Evolutionary conservation across 208 protist genomes (phyloP).

Genomic region (Vickermania spadyakhi): DNA sequence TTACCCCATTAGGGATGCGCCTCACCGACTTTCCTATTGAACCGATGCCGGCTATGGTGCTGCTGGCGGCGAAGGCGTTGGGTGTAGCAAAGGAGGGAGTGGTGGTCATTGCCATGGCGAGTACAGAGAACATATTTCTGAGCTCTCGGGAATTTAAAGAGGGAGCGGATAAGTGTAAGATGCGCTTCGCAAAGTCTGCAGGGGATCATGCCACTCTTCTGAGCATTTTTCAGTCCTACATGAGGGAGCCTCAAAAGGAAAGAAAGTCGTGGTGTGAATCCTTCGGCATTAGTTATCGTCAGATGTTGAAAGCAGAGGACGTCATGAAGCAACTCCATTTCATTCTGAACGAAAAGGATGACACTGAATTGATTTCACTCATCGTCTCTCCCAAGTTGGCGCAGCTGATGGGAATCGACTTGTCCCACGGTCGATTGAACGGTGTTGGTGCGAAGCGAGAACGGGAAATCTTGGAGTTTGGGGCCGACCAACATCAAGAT

Average conservation of each 20-base stretch:
- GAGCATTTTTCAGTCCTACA: slow-evolving; percentile 72
- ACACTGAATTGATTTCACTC: slow-evolving; percentile 30
- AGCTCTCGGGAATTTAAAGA: slow-evolving; percentile 65
- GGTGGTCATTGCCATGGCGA: slow-evolving; percentile 92
- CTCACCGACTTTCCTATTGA: slow-evolving; percentile 98
- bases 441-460: slow-evolving; percentile 2
- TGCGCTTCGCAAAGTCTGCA: slow-evolving; percentile 56
- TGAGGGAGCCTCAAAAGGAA: slow-evolving; percentile 47
- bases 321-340: slow-evolving; percentile 62
- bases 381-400: slow-evolving; percentile 17
- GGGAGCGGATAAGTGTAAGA: slow-evolving; percentile 60
- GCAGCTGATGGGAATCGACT: not conserved
- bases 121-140: slow-evolving; percentile 77
- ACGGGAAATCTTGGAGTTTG: slow-evolving; percentile 7
- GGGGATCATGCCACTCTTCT: slow-evolving; percentile 86
- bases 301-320: slow-evolving; percentile 83
- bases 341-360: slow-evolving; percentile 51
- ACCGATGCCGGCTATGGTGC: slow-evolving; percentile 94
- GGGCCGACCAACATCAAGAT: not conserved
- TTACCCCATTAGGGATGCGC: slow-evolving; percentile 88
- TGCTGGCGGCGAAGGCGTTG: slow-evolving; percentile 92
- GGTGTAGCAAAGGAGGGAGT: slow-evolving; percentile 92
- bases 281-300: slow-evolving; percentile 64
- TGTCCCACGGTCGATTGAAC: not conserved
- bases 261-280: slow-evolving; percentile 74